Base-by-base conservation (phyloP, 2,329 filamentous ascomycete genomes). In the Pseudogymnoascus sp. region DNA sequence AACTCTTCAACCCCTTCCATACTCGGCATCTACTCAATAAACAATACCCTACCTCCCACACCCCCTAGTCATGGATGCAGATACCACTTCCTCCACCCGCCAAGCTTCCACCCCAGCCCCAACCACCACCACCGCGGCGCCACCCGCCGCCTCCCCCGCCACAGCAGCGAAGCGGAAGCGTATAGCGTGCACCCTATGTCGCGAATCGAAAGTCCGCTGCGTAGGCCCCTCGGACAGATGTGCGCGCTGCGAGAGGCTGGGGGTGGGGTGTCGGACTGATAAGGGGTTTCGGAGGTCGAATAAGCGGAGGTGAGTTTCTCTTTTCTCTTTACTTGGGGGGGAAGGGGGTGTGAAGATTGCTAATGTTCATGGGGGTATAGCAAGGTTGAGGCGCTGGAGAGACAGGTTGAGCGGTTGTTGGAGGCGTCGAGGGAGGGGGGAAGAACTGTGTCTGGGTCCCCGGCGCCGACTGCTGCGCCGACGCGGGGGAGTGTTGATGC, bases 241-340 rank as follows among this genome's bases (percentile, higher is more conserved):
- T 41, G 49, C 62, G 38, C 41, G 67, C 19, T 68, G 66, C 33
- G 28, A 28, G 8, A 64, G 64, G 23, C 49, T 67, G 22, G 64
- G 64, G 8, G 36, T 66, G 35, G 65, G 62, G 19, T 68, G 66
- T 61, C 36, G 61, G 25, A 60, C 66, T 33, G 66, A 68, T 33
- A 62, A 65, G 9, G 64, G 25, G 8, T 68, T 67, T 63, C 62
- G 64, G 62, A 64, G 67, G 49, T 62, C 61, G 22, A 61, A 62
- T 42, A 68, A 67, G 36, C 61, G 66, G 30, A 64, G 63, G 66
- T 64, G 41, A 45, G 22, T 25, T 23, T 11, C 2, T 3, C 3
- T n/a, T 36, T 11, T 9, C 23, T 11, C 23, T 2, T 5, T 23
- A 23, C 4, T 23, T 42, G 16, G 39, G 11, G 11, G 9, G 11